Percentiles rank a stretch among this genome's conserved stretches.
phyloP scores from a whole-genome alignment of 352 stramenopile species.

The Phytophthora capsici region DNA sequence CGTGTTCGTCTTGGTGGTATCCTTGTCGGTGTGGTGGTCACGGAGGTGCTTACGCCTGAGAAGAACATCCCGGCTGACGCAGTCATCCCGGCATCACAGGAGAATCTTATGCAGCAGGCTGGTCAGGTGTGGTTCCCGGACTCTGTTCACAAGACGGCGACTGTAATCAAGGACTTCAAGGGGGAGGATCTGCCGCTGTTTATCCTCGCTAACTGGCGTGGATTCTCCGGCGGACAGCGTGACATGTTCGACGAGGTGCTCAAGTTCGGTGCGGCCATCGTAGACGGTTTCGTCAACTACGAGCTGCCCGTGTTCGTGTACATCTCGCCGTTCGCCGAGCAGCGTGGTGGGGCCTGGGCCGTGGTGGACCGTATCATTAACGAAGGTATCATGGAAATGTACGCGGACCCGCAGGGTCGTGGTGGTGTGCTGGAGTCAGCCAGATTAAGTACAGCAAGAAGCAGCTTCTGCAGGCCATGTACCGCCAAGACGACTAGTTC shows the following conservation, averaged over 20 bases:
- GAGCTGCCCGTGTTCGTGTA: conserved; percentile 99
- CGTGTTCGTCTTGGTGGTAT: too few species aligned
- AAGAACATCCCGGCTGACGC: too few species aligned
- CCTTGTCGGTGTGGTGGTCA: conserved; percentile 98
- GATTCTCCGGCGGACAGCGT: conserved; percentile 98
- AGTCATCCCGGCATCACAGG: too few species aligned
- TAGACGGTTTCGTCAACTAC: conserved; percentile 99
- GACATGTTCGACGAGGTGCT: conserved; percentile 99
- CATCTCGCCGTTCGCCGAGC: conserved; percentile 98
- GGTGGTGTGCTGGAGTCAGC: too few species aligned
- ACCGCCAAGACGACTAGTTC: too few species aligned
- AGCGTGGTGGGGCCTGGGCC: conserved; percentile 98
- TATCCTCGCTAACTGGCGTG: too few species aligned
- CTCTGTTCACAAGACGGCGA: too few species aligned
- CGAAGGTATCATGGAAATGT: conserved; percentile 99
- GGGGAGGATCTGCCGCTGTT: too few species aligned
- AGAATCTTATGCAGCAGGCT: too few species aligned
- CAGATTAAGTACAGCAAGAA: neutral
- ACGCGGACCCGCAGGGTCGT: too few species aligned
- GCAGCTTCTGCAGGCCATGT: too few species aligned
- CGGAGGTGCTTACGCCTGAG: conserved; percentile 98
- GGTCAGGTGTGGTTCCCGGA: too few species aligned
- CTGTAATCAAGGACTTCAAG: conserved; percentile 99
- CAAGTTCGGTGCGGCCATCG: conserved; percentile 99
- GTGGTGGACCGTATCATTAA: conserved; percentile 99